Base-by-base conservation (phyloP, 768 basidiomycete genomes). In the Mycena epipterygia region DNA sequence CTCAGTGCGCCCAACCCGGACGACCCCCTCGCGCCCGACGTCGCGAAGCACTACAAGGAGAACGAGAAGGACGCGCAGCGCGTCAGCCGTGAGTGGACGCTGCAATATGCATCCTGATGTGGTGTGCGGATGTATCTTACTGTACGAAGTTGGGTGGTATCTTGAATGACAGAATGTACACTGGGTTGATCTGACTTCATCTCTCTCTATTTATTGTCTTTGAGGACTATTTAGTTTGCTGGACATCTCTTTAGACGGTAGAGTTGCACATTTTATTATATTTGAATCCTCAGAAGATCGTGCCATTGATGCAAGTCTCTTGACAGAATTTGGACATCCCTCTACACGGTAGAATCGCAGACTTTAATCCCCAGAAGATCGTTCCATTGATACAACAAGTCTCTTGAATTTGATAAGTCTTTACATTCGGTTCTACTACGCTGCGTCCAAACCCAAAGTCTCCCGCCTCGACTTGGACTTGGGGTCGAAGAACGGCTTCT, bases 1-100 rank as follows among this genome's bases (percentile, higher is more conserved):
- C 87, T 99, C 48, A 95, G 93, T 72, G 92, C 98, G 1, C 98
- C 98, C 3, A 99, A 99, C 82, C 98, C 98, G 1, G 96, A 97
- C 76, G 96, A 97, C 77, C 96, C 96, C 6, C 89, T 97, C 30
- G 96, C 96, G 37, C 95, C 96, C 42, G 96, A 97, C 73, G 95
- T 96, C 21, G 98, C 98, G 32, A 97, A 98, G 81, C 96, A 99
- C 78, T 99, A 98, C 89, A 99, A 99, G 83, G 95, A 98, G 85
- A 88, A 99, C 79, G 95, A 98, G 87, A 89, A 90, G 80, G 97
- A 93, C 67, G 98, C 98, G 29, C 94, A 95, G 83, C 85, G 91
- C 39, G 95, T 98, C 69, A 95, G 95, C 80, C 89, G 89, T 79
- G 95, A 98, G 84, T 99, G 98, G 98, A 99, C 98, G 75, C 89